A percentile compares a stretch with the other conserved stretches of the same genome.
phyloP scores from a whole-genome alignment of 805 yeast genomes.

The Lipomyces spencermartinsiae region DNA sequence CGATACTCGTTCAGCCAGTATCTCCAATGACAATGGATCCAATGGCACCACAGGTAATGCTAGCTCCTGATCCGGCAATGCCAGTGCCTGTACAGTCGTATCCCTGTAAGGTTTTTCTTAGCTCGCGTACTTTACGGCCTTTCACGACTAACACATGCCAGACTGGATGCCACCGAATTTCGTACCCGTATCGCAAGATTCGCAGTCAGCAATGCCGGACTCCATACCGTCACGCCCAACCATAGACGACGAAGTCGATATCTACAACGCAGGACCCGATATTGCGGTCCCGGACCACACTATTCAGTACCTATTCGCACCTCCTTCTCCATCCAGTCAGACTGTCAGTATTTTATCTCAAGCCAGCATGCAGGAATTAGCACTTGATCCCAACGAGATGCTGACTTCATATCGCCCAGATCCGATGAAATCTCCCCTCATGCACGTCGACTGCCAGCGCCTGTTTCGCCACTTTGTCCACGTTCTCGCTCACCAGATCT shows the following conservation, averaged over 20 bases:
- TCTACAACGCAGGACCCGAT: slow-evolving; percentile 19
- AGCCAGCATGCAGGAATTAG: not conserved
- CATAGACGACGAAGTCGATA: slow-evolving; percentile 15
- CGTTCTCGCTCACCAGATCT: slow-evolving; percentile 28
- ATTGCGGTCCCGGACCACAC: slow-evolving; percentile 18
- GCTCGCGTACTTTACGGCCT: not conserved
- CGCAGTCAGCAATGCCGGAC: not conserved
- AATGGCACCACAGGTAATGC: not conserved
- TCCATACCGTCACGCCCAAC: not conserved
- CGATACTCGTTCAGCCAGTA: not conserved
- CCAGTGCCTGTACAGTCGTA: not conserved
- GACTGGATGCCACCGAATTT: not conserved
- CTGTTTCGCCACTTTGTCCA: slow-evolving; percentile 30
- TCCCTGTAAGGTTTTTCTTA: not conserved
- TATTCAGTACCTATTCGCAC: slow-evolving; percentile 22
- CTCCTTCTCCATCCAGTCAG: not conserved
- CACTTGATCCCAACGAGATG: not conserved
- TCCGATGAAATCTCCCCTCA: slow-evolving; percentile 25
- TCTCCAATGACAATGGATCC: not conserved
- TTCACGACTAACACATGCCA: not conserved
- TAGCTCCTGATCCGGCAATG: not conserved
- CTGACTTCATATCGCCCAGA: slow-evolving; percentile 21
- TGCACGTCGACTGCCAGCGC: slow-evolving; percentile 22
- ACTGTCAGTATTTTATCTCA: not conserved
- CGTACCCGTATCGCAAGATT: not conserved